Conservation (phyloP, 208 protist genomes). For the Leishmania aethiopica region DNA sequence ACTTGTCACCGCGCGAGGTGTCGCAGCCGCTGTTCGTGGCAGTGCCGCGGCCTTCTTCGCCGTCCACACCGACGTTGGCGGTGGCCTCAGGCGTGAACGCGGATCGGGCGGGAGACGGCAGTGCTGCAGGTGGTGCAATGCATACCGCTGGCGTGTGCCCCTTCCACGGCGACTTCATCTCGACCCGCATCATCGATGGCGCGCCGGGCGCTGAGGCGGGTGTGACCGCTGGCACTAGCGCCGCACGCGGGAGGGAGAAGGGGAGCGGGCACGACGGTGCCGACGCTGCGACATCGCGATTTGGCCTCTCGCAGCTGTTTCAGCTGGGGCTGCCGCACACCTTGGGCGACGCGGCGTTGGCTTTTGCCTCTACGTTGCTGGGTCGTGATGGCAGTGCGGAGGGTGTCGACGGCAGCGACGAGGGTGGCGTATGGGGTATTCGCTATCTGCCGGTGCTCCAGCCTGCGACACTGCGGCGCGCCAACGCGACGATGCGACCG, state of each 20-base stretch:
- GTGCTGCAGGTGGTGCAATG: background rate
- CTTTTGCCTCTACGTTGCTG: background rate
- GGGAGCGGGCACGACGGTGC: background rate
- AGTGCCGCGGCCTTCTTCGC: slow-evolving; percentile 12
- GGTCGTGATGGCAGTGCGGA: slow-evolving; percentile 1
- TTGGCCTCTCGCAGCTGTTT: slow-evolving; percentile 29
- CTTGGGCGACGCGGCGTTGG: background rate
- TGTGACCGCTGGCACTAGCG: background rate
- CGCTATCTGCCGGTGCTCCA: slow-evolving; percentile 68
- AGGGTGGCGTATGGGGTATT: slow-evolving; percentile 17
- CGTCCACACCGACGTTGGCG: background rate
- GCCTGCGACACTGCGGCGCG: slow-evolving; percentile 38
- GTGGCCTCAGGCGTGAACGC: background rate
- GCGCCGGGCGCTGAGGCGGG: slow-evolving; percentile 18
- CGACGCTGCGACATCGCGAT: background rate
- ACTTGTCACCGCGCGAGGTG: slow-evolving; percentile 64
- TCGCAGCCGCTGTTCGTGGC: slow-evolving; percentile 66
- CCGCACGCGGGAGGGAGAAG: background rate
- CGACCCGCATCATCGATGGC: slow-evolving; percentile 39
- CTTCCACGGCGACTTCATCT: slow-evolving; percentile 43
- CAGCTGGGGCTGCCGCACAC: slow-evolving; percentile 30
- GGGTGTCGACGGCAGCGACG: slow-evolving; percentile 4
- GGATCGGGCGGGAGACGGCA: background rate
- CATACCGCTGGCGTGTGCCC: slow-evolving; percentile 12
- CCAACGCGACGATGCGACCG: slow-evolving; percentile 60